phyloP scores from a whole-genome alignment of 108 stramenopile species.

The Pseudonitzschia pungens region DNA sequence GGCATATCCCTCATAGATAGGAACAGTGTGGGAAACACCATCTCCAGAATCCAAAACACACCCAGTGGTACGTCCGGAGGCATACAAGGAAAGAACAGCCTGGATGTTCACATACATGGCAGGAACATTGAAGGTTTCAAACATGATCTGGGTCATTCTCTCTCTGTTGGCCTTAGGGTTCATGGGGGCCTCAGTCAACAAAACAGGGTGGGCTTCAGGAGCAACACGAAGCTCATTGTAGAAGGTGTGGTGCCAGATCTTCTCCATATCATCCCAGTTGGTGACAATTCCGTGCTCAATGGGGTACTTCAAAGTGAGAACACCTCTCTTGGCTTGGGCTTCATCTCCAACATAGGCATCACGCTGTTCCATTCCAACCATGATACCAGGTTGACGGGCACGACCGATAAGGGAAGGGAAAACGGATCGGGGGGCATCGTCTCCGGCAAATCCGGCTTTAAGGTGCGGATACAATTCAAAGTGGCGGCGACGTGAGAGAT shows the following conservation, averaged over 20 bases:
- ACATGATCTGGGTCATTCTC: slow-evolving; percentile 99
- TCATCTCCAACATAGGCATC: slow-evolving; percentile 99
- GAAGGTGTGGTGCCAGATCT: slow-evolving; percentile 98
- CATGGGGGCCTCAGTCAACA: slow-evolving; percentile 98
- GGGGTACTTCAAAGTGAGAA: slow-evolving; percentile 99
- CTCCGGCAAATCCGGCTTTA: slow-evolving; percentile 92
- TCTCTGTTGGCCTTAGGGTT: slow-evolving; percentile 99
- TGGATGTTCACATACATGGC: slow-evolving; percentile 99
- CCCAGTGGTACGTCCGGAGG: slow-evolving; percentile 95
- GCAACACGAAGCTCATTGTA: slow-evolving; percentile 97
- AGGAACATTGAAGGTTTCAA: slow-evolving; percentile 99
- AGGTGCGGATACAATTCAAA: not conserved
- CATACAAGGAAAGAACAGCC: slow-evolving; percentile 95
- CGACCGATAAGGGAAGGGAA: slow-evolving; percentile 97
- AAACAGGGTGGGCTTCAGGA: slow-evolving; percentile 98
- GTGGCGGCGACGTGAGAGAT: not conserved
- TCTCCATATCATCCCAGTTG: slow-evolving; percentile 99
- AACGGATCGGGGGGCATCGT: slow-evolving; percentile 94
- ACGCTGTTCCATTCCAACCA: slow-evolving; percentile 99
- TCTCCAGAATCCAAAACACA: slow-evolving; percentile 94
- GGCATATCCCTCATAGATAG: slow-evolving; percentile 96
- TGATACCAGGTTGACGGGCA: slow-evolving; percentile 97
- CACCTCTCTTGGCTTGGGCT: slow-evolving; percentile 97
- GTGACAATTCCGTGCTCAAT: slow-evolving; percentile 99
- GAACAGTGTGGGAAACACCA: slow-evolving; percentile 95